Conservation (phyloP, 75 land plant genomes). For the Pinus tabuliformis region DNA sequence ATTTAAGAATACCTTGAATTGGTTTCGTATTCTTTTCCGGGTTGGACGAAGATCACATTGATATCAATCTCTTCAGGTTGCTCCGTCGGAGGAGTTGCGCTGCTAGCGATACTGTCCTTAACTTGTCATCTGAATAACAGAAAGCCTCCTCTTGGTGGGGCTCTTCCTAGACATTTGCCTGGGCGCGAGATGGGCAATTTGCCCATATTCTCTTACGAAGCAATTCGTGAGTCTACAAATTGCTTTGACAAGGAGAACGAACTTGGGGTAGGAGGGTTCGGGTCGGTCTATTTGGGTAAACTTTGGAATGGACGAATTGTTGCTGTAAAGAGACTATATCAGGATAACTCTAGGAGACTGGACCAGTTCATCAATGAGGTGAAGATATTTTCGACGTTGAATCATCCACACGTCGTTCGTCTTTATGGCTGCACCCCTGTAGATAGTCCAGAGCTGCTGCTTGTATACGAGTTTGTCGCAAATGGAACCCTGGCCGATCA, state of each 20-base stretch:
- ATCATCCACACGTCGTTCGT: conserved; percentile 19
- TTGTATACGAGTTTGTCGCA: conserved; percentile 18
- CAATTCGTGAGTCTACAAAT: conserved; percentile 15
- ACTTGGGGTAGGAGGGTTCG: conserved; percentile 34
- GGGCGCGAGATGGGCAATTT: neutral
- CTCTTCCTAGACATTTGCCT: too few species aligned
- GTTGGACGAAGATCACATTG: too few species aligned
- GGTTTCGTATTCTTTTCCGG: too few species aligned
- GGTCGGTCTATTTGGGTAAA: conserved; percentile 26
- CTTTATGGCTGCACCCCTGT: conserved; percentile 16
- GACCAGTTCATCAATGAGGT: conserved; percentile 25
- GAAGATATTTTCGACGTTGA: conserved; percentile 1
- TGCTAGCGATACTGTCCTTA: too few species aligned
- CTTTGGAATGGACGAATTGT: conserved; percentile 23
- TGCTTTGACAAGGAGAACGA: conserved; percentile 19
- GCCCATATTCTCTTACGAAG: conserved; percentile 1
- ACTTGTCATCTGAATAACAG: too few species aligned
- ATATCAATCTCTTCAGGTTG: too few species aligned
- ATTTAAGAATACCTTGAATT: too few species aligned
- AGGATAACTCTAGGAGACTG: conserved; percentile 7
- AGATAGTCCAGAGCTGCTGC: conserved; percentile 15
- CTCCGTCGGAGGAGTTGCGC: too few species aligned
- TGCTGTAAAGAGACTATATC: conserved; percentile 24
- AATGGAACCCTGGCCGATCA: conserved; percentile 20
- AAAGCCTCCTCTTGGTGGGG: too few species aligned